A percentile compares a stretch with the other conserved stretches of the same genome.
phyloP scores from a whole-genome alignment of 1,139 yeast genomes.

The Kurtzmaniella quercitrusa region DNA sequence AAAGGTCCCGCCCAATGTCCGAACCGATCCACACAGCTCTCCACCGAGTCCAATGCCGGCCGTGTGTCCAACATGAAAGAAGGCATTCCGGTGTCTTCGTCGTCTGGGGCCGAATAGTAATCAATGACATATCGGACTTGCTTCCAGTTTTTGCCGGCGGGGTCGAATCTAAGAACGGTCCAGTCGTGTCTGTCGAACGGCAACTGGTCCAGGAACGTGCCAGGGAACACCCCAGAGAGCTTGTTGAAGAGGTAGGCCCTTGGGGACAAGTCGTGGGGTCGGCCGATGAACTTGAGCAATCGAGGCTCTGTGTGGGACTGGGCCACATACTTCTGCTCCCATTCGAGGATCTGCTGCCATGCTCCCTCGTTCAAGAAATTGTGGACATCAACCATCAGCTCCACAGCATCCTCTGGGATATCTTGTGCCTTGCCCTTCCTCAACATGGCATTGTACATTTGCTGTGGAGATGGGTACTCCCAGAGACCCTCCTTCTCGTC shows the following conservation, averaged over 20 bases:
- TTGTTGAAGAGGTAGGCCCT: constrained; percentile 69
- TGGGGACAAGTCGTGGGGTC: constrained; percentile 87
- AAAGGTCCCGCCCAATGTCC: constrained; percentile 42
- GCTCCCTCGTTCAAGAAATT: constrained; percentile 97
- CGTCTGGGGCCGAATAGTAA: constrained; percentile 91
- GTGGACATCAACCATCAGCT: constrained; percentile 95
- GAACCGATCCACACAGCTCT: constrained; percentile 64
- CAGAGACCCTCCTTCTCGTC: constrained; percentile 66
- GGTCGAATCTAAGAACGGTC: constrained; percentile 78
- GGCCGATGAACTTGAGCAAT: constrained; percentile 81
- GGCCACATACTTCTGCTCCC: constrained; percentile 69
- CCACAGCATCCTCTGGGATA: constrained; percentile 92
- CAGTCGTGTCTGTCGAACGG: constrained; percentile 99
- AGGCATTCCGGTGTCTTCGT: constrained; percentile 82
- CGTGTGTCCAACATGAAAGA: constrained; percentile 89
- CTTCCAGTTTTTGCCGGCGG: constrained; percentile 36
- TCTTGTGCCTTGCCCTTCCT: constrained; percentile 86
- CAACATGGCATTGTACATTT: constrained; percentile 96
- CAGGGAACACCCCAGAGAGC: constrained; percentile 70
- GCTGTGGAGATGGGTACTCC: constrained; percentile 99
- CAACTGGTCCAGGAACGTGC: constrained; percentile 66
- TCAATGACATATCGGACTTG: constrained; percentile 89
- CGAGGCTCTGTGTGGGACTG: constrained; percentile 63
- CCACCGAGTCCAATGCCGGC: constrained; percentile 78
- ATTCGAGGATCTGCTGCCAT: constrained; percentile 87